Base-by-base conservation (phyloP, 805 yeast species). In the Candida boleticola region DNA sequence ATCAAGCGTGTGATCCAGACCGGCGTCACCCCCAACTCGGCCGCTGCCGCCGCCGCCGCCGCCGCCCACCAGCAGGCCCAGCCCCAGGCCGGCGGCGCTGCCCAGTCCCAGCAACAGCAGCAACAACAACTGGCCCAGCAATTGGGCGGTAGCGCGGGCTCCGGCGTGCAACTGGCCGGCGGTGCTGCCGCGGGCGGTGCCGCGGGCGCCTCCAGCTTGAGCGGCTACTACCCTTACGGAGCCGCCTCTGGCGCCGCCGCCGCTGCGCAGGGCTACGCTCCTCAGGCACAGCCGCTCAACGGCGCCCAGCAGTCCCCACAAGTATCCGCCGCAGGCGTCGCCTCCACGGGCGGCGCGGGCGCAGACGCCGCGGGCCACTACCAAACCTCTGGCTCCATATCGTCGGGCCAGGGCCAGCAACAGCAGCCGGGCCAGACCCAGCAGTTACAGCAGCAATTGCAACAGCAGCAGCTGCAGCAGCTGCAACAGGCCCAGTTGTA, bases 1-100 rank as follows among this genome's bases (percentile, higher is more conserved):
- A 84, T 86, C 55, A 83, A 83, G 59, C 53, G 77, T 37, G 74
- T 70, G 16, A 70, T 70, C 40, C 75, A 69, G 44, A 68, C 73
- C 2, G 75, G 75, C 16, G 72, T 69, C 10, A 68, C 71, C 5
- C 73, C 74, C 3, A 52, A 54, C 9, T 35, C 51, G 14, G 52
- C 39, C 16, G 19, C 38, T 14, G 29, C 29, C 9, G 19, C 38
- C 16, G n/a, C 38, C 19, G 20, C 14, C 13, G 22, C 29, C 10
- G 16, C 14, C 14, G 9, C 27, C 9, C 26, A 10, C 16, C 17
- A 10, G 11, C 40, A 13, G 27, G 29, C 27, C 5, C 29, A 29
- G 11, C 13, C 35, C 14, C 35, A 29, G 10, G 35, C 21, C 16
- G 29, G 14, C 9, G 29, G 29, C 16, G 39, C 10, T 33, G 37